These are phyloP conservation scores for Hemerocallis citrina DNA, from an alignment of 106 monocot species.

Conservation along the genomic window DNA sequence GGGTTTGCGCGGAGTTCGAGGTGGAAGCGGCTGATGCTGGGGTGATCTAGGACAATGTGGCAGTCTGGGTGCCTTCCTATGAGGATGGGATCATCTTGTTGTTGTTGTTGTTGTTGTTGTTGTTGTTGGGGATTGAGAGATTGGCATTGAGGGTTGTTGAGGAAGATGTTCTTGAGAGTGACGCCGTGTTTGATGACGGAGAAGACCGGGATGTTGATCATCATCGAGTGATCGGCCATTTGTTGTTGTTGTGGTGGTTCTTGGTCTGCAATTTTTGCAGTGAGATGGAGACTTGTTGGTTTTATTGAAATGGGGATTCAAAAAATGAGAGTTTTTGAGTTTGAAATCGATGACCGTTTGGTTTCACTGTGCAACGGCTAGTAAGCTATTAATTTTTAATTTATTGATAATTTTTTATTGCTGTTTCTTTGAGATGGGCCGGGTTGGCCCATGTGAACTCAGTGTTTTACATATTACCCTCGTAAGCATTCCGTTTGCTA, in stretches of 20 bases:
- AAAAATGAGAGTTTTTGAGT: no score
- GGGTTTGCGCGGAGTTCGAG: conserved; percentile 42
- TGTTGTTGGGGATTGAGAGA: background rate
- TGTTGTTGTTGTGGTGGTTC: conserved; percentile 3
- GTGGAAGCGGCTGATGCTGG: conserved; percentile 93
- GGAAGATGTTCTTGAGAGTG: conserved; percentile 75
- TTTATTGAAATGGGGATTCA: no score
- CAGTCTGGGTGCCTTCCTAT: conserved; percentile 92
- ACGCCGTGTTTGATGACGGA: conserved; percentile 70
- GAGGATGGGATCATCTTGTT: conserved; percentile 32
- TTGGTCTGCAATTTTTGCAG: conserved; percentile 7
- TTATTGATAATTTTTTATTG: no score
- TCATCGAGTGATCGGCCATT: no score
- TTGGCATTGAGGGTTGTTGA: conserved; percentile 38
- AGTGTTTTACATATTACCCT: no score
- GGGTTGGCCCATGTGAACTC: no score
- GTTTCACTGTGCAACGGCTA: no score
- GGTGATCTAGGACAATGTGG: conserved; percentile 83
- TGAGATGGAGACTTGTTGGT: no score
- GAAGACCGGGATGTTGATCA: conserved; percentile 52
- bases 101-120: conserved; percentile 5
- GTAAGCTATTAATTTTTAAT: no score
- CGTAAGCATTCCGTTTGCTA: no score
- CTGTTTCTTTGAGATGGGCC: no score
- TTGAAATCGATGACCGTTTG: no score